Conservation (phyloP, 169 alveolate genomes). For the Plasmodium cynomolgi region DNA sequence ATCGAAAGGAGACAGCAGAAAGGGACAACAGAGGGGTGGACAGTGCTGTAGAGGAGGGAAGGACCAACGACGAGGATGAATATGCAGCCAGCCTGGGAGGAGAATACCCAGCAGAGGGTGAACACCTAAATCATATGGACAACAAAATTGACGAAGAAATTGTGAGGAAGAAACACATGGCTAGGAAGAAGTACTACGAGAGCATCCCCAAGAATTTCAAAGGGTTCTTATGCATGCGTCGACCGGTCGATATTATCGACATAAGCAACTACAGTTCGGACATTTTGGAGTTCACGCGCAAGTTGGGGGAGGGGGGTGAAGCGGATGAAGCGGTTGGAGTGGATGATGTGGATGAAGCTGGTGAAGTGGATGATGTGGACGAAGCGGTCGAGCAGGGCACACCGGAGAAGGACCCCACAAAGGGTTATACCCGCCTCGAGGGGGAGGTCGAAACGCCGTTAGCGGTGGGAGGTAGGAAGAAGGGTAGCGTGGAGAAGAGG, state of each 20-base stretch:
- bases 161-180: constrained; percentile 43
- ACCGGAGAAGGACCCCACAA: not conserved
- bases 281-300: constrained; percentile 25
- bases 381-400: not conserved
- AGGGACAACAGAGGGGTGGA: not conserved
- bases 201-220: constrained; percentile 52
- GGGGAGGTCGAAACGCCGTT: not conserved
- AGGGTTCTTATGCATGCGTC: constrained; percentile 66
- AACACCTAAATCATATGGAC: not conserved
- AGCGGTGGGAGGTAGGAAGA: not conserved
- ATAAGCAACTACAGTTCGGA: constrained; percentile 44
- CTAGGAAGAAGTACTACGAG: constrained; percentile 71
- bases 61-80: not conserved
- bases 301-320: not conserved
- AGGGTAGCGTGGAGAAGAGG: not conserved
- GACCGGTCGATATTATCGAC: constrained; percentile 71
- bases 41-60: not conserved
- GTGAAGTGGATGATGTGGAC: not conserved
- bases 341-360: not conserved
- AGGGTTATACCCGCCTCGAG: not conserved
- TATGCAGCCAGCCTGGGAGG: not conserved
- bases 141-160: constrained; percentile 47
- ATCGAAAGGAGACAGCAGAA: not conserved
- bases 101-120: not conserved
- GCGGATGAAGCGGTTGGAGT: not conserved